phyloP scores from a whole-genome alignment of 2,329 filamentous ascomycete species.

The Conoideocrella luteorostrata region DNA sequence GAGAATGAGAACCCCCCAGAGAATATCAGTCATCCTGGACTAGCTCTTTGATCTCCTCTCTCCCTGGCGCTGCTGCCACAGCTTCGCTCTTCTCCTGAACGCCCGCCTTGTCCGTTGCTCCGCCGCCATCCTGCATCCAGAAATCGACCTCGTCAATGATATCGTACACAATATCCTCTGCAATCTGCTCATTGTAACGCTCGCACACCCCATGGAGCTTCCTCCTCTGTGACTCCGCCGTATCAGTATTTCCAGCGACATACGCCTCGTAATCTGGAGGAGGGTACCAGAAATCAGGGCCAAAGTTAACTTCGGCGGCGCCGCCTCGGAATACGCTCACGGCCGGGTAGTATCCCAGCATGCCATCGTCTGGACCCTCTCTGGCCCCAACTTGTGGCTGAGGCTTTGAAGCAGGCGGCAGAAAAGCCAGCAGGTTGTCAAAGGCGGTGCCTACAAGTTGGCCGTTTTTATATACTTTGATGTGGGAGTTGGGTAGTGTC shows the following conservation, averaged over 20 bases:
- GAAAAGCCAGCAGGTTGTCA: slow-evolving; percentile 78
- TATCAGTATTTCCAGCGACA: slow-evolving; percentile 42
- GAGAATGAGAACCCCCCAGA: too few species aligned
- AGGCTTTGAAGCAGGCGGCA: slow-evolving; percentile 80
- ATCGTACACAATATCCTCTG: slow-evolving; percentile 89
- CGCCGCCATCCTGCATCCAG: slow-evolving; percentile 64
- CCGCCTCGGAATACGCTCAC: slow-evolving; percentile 89
- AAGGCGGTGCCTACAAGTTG: slow-evolving; percentile 80
- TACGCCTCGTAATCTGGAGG: slow-evolving; percentile 51
- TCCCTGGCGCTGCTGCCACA: slow-evolving; percentile 35
- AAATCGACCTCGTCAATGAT: slow-evolving; percentile 92
- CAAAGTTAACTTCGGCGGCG: slow-evolving; percentile 89
- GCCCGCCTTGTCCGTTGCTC: slow-evolving; percentile 39
- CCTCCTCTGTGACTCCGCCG: slow-evolving; percentile 17
- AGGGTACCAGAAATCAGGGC: slow-evolving; percentile 85
- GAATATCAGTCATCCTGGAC: slow-evolving; percentile 51
- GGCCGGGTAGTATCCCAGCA: slow-evolving; percentile 91
- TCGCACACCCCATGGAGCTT: slow-evolving; percentile 60
- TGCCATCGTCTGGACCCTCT: slow-evolving; percentile 86
- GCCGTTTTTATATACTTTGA: slow-evolving; percentile 92
- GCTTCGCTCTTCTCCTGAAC: slow-evolving; percentile 39
- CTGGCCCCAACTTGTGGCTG: slow-evolving; percentile 67
- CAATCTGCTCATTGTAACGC: slow-evolving; percentile 86
- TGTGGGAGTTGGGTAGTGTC: slow-evolving; percentile 77
- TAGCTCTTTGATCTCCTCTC: slow-evolving; percentile 58